Evolutionary conservation across 106 monocot species (phyloP).

Genomic region (Gastrodia elata): DNA sequence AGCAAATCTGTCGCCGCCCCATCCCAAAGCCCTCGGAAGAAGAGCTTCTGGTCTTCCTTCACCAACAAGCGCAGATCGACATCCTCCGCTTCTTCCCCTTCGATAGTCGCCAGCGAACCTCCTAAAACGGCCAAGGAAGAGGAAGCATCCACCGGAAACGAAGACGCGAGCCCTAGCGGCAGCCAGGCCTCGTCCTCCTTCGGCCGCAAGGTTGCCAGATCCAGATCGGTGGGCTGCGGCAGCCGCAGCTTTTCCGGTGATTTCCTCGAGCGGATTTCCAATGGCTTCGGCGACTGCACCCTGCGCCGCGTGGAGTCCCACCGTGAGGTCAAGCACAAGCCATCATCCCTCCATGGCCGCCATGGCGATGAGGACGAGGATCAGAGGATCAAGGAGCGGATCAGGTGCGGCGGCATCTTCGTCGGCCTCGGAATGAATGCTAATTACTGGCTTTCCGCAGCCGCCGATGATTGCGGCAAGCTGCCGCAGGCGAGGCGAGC

Average conservation of each 20-base stretch:
- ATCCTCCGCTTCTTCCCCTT: constrained; percentile 16
- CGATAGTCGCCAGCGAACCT: constrained; percentile 10
- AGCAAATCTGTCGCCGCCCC: constrained; percentile 54
- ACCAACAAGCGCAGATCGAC: constrained; percentile 27
- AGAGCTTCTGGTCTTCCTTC: constrained; percentile 62
- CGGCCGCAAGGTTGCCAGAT: constrained; percentile 50
- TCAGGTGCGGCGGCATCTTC: constrained; percentile 61
- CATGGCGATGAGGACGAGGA: constrained; percentile 12
- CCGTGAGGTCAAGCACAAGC: constrained; percentile 27
- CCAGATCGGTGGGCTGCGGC: constrained; percentile 55
- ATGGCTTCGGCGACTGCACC: constrained; percentile 48
- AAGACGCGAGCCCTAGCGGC: constrained; percentile 31
- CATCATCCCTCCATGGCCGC: not conserved
- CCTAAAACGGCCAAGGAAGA: not conserved
- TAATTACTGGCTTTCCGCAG: constrained; percentile 29
- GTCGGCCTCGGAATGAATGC: constrained; percentile 43
- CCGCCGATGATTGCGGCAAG: constrained; percentile 5
- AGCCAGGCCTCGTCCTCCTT: constrained; percentile 32
- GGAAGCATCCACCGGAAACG: constrained; percentile 1
- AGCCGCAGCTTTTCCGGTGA: constrained; percentile 59
- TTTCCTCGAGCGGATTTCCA: constrained; percentile 58
- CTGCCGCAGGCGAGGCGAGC: constrained; percentile 7
- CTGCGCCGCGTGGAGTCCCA: constrained; percentile 51
- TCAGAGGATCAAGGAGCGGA: constrained; percentile 24
- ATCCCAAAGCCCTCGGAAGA: constrained; percentile 48